Evolutionary conservation across 2,329 filamentous ascomycete species (phyloP).

Genomic region (Hypoxylon sp.): DNA sequence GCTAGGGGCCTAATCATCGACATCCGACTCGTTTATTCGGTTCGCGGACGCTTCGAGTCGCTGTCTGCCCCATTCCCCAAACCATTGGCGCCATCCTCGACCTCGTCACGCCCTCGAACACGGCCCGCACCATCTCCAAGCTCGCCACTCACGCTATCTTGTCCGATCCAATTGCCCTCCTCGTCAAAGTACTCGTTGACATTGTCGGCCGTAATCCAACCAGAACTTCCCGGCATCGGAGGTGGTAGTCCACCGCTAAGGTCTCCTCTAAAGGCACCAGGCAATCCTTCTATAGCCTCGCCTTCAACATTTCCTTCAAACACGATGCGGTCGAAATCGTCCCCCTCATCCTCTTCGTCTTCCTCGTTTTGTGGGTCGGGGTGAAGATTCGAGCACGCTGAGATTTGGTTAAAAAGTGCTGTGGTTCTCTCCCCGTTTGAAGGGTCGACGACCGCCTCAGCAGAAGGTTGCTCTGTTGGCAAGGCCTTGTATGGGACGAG

Average conservation of each 20-base stretch:
- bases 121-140: constrained; percentile 76
- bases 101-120: constrained; percentile 68
- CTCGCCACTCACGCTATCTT: constrained; percentile 62
- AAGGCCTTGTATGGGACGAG: constrained; percentile 67
- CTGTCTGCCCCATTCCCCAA: constrained; percentile 57
- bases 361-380: constrained; percentile 76
- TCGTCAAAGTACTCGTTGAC: constrained; percentile 86
- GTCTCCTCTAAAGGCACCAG: constrained; percentile 67
- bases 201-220: constrained; percentile 94
- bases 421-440: constrained; percentile 55
- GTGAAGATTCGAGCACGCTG: constrained; percentile 81
- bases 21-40: constrained; percentile 45
- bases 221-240: constrained; percentile 79
- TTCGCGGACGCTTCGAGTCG: constrained; percentile 54
- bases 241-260: constrained; percentile 70
- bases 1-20: too few species aligned
- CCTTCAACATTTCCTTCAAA: constrained; percentile 67
- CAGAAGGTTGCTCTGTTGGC: constrained; percentile 50
- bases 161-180: constrained; percentile 82
- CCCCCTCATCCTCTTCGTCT: constrained; percentile 69
- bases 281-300: constrained; percentile 70
- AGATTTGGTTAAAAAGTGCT: constrained; percentile 77
- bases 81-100: constrained; percentile 64
- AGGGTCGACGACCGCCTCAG: constrained; percentile 51
- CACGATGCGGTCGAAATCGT: constrained; percentile 66